These are phyloP conservation scores for Xylaria sp. DNA, from an alignment of 2,329 filamentous ascomycete genomes.

Conservation along the genomic window DNA sequence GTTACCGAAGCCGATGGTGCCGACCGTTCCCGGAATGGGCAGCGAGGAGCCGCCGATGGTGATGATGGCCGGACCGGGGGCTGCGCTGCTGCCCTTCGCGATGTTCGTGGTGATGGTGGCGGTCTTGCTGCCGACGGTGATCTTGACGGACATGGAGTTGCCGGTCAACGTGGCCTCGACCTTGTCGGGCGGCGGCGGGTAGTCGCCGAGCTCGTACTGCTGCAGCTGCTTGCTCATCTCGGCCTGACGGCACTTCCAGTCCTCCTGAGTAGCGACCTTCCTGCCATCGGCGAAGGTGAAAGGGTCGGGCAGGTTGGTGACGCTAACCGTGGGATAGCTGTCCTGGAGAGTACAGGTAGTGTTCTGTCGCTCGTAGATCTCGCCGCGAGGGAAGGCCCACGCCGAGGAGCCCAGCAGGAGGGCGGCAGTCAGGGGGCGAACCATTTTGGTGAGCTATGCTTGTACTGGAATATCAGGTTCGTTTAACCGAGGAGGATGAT, in stretches of 20 bases:
- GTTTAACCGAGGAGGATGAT: constrained; percentile 18
- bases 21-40: constrained; percentile 65
- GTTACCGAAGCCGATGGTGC: constrained; percentile 69
- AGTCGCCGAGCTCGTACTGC: constrained; percentile 63
- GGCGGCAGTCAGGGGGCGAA: constrained; percentile 44
- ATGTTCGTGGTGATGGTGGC: constrained; percentile 59
- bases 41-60: constrained; percentile 65
- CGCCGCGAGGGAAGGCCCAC: constrained; percentile 45
- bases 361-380: constrained; percentile 54
- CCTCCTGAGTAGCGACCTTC: constrained; percentile 57
- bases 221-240: constrained; percentile 62
- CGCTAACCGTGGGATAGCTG: constrained; percentile 53
- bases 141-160: constrained; percentile 57
- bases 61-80: constrained; percentile 68
- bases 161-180: constrained; percentile 59
- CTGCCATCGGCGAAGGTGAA: constrained; percentile 58
- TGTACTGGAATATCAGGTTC: constrained; percentile 4
- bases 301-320: constrained; percentile 58
- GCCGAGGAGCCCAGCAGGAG: constrained; percentile 52
- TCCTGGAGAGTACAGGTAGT: constrained; percentile 50
- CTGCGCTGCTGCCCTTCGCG: constrained; percentile 57
- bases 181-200: constrained; percentile 58
- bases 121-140: constrained; percentile 58
- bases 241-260: constrained; percentile 60
- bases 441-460: constrained; percentile 41